A percentile compares a stretch with the other conserved stretches of the same genome.
phyloP scores from a whole-genome alignment of 177 flowering plant species.

The Vitis hybrid region DNA sequence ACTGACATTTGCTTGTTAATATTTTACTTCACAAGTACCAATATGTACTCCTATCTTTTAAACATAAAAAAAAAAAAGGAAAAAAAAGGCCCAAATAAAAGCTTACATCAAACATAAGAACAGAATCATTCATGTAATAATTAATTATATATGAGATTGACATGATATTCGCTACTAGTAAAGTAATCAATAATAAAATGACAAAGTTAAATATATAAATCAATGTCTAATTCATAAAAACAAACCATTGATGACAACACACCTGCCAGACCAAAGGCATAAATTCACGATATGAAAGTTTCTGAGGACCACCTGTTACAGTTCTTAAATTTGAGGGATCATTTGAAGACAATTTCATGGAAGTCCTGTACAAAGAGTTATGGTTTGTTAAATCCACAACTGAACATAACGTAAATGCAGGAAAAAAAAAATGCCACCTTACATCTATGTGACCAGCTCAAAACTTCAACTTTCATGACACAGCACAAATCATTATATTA shows the following conservation, averaged over 20 bases:
- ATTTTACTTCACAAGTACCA: too few relatives aligned
- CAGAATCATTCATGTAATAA: too few relatives aligned
- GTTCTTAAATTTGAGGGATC: slow-evolving; percentile 19
- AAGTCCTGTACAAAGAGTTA: slow-evolving; percentile 20
- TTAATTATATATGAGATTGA: too few relatives aligned
- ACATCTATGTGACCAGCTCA: too few relatives aligned
- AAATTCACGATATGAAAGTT: slow-evolving; percentile 49
- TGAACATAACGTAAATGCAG: not conserved
- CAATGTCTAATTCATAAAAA: not conserved
- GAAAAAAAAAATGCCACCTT: not conserved
- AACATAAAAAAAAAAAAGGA: too few relatives aligned
- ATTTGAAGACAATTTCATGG: slow-evolving; percentile 27
- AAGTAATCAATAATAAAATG: too few relatives aligned
- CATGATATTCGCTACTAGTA: too few relatives aligned
- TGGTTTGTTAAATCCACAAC: not conserved
- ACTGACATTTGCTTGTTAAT: too few relatives aligned
- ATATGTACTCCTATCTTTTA: too few relatives aligned
- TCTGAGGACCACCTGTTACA: slow-evolving; percentile 19
- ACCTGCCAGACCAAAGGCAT: slow-evolving; percentile 94
- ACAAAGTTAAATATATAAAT: not conserved
- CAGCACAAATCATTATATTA: too few relatives aligned
- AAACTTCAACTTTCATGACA: too few relatives aligned
- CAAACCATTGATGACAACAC: not conserved
- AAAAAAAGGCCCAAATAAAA: too few relatives aligned
- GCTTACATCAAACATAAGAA: not conserved